Conservation (phyloP, 768 basidiomycete genomes). For the button mushroom (Agaricus bisporus) region DNA sequence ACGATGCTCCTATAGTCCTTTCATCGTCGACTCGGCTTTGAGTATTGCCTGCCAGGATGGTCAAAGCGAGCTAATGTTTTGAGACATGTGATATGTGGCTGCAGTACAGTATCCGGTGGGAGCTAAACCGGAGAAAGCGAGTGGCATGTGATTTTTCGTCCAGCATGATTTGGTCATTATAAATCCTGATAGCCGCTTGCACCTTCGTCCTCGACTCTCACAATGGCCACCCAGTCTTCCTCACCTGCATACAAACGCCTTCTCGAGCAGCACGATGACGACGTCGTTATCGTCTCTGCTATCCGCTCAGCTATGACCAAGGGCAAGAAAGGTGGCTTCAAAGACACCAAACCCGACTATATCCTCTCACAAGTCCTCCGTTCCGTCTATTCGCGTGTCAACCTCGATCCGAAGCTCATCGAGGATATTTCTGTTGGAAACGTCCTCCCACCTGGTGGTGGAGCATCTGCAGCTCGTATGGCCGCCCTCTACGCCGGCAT, state of each 20-base stretch:
- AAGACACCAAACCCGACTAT: conserved; percentile 82
- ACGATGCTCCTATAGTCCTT: no score
- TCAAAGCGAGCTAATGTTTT: no score
- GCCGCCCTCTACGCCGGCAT: conserved; percentile 84
- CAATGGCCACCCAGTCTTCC: conserved; percentile 27
- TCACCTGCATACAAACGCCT: conserved; percentile 50
- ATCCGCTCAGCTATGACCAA: conserved; percentile 91
- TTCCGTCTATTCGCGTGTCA: conserved; percentile 60
- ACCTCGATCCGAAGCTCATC: conserved; percentile 75
- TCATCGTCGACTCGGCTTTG: no score
- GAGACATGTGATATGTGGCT: not conserved
- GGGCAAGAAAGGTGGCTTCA: conserved; percentile 85
- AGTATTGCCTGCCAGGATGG: no score
- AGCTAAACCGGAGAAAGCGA: not conserved
- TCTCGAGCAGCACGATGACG: conserved; percentile 70
- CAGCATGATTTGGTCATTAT: not conserved
- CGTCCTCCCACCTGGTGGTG: conserved; percentile 83
- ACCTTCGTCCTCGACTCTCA: conserved; percentile 11
- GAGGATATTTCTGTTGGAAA: conserved; percentile 86
- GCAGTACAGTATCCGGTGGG: not conserved
- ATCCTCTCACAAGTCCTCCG: conserved; percentile 72
- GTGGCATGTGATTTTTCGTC: conserved; percentile 7
- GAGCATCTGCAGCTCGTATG: conserved; percentile 79
- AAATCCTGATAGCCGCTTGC: conserved; percentile 2
- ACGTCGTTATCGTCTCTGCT: conserved; percentile 88